phyloP scores from a whole-genome alignment of 352 stramenopile species.

The Phytophthora ohioensis region DNA sequence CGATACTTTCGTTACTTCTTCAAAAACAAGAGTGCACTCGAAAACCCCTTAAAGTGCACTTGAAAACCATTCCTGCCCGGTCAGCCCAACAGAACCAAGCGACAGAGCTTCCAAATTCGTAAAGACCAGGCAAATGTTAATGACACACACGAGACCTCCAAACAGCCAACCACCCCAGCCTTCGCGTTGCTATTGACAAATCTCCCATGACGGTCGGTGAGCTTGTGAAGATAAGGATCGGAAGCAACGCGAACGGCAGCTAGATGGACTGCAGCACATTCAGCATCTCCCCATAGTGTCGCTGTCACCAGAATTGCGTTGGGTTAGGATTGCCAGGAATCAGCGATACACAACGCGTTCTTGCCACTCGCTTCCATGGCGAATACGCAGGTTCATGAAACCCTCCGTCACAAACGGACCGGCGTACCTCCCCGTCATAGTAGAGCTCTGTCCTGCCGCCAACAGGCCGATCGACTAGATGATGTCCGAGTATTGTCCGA shows the following conservation, averaged over 20 bases:
- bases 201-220: conserved; percentile 78
- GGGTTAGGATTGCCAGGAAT: conserved; percentile 85
- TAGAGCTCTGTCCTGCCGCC: conserved; percentile 94
- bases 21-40: too few relatives aligned
- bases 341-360: conserved; percentile 93
- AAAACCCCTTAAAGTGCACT: too few relatives aligned
- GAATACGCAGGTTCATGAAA: conserved; percentile 94
- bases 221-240: conserved; percentile 82
- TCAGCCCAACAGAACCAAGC: conserved; percentile 43
- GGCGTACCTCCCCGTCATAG: conserved; percentile 97
- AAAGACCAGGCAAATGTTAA: conserved; percentile 81
- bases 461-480: conserved; percentile 95
- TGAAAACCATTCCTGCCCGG: not conserved
- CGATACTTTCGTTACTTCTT: too few relatives aligned
- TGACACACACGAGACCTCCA: conserved; percentile 65
- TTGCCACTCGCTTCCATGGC: conserved; percentile 74
- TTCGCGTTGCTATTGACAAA: conserved; percentile 56
- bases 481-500: conserved; percentile 81
- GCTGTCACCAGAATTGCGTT: conserved; percentile 76
- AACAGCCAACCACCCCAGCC: conserved; percentile 57
- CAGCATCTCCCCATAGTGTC: conserved; percentile 91
- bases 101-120: conserved; percentile 62
- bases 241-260: conserved; percentile 90
- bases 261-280: conserved; percentile 94
- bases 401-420: conserved; percentile 98